Conservation (phyloP, 257 asterid genomes). For the Solanum lycopersicoides region DNA sequence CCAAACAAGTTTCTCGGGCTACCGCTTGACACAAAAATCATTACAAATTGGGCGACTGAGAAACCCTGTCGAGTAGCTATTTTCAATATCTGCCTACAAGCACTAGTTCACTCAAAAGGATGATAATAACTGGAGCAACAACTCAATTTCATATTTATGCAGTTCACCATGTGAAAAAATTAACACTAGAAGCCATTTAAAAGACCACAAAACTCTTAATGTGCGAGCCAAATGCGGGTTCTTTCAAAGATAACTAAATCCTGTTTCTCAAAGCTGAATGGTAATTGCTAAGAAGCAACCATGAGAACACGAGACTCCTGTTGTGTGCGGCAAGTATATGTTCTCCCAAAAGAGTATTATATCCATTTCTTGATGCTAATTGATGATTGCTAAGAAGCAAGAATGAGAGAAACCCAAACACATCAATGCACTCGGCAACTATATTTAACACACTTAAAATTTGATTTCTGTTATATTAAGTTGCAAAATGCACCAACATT, state of each 20-base stretch:
- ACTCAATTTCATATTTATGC: neutral
- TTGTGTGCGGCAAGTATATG: neutral
- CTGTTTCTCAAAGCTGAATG: neutral
- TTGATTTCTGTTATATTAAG: neutral
- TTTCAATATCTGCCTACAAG: neutral
- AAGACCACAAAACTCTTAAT: neutral
- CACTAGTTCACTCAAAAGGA: neutral
- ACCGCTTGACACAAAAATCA: neutral
- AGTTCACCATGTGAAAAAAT: neutral
- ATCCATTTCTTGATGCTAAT: neutral
- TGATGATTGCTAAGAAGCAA: neutral
- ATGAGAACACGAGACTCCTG: neutral
- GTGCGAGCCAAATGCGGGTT: neutral
- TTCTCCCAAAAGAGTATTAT: neutral
- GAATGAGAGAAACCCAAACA: neutral
- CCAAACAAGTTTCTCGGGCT: neutral
- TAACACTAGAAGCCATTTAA: neutral
- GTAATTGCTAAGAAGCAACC: neutral
- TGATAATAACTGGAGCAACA: neutral
- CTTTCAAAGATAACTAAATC: neutral
- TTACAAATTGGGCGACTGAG: neutral
- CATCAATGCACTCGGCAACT: neutral
- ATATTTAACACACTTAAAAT: neutral
- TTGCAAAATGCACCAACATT: neutral
- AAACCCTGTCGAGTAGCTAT: neutral